Base-by-base conservation (phyloP, 805 yeast genomes). In the Nakazawaea wyomingensis region DNA sequence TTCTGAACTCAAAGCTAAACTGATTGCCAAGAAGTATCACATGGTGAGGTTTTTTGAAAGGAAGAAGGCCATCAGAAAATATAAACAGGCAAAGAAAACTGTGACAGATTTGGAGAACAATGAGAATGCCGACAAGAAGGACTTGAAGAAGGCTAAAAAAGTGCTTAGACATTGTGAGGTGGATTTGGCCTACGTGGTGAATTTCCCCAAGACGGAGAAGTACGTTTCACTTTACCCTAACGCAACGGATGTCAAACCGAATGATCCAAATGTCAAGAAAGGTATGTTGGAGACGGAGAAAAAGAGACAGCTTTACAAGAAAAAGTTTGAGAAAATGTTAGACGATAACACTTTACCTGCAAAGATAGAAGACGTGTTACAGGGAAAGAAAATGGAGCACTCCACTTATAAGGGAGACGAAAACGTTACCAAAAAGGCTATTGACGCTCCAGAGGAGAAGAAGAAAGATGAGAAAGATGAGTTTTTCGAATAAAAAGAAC, bases 31-130 rank as follows among this genome's bases (percentile, higher is more conserved):
- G 51, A 85, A 82, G 64, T 93, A 93, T 60, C 96, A 88, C 58
- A 89, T 88, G 90, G 88, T 93, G 38, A 75, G 91, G 51, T 93
- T 93, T 58, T 87, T 93, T 49, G 98, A 90, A 61, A 78, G 74
- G 56, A 87, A 88, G 65, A 90, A 89, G 71, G 93, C 96, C 0
- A 52, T 77, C 20, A 74, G 96, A 56, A 75, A 69, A 45, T 77
- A 85, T 55, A 84, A 82, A 50, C 72, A 67, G 43, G 75, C 78
- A 2, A 56, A 53, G 37, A 69, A 66, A 35, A 56, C 60, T 10
- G 49, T 66, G 26, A 65, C 64, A 5, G 70, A 65, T 22, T 65
- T 64, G 18, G 61, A 61, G 37, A 40, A 56, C 26, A 54, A 60
- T 40, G 68, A 57, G 1, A 49, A 50, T 26, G 22, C 44, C 2